Percentiles rank a stretch among this genome's conserved stretches.
Conservation (phyloP, 2,329 filamentous ascomycete genomes). For the Corniculantispora saksenae region DNA sequence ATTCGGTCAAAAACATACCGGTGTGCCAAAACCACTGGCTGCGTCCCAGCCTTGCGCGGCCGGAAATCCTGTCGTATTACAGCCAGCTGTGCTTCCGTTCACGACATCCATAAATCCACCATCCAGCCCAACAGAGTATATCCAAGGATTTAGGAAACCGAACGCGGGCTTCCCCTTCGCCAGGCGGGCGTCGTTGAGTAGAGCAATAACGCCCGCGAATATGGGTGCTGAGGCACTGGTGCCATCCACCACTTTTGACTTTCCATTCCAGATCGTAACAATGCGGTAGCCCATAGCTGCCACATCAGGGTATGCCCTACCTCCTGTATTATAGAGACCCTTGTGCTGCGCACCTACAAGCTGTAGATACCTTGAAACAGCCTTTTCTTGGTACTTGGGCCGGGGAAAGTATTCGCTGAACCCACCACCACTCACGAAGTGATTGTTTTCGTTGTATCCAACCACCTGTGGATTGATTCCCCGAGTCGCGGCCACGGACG, state of each 20-base stretch:
- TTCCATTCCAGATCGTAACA: slow-evolving; percentile 30
- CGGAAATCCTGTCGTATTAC: slow-evolving; percentile 14
- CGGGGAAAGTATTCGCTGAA: slow-evolving; percentile 43
- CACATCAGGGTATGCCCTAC: slow-evolving; percentile 51
- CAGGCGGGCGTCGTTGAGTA: slow-evolving; percentile 57
- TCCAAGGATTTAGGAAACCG: slow-evolving; percentile 52
- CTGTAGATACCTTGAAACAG: slow-evolving; percentile 43
- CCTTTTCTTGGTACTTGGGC: slow-evolving; percentile 43
- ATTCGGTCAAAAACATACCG: neutral
- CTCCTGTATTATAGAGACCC: neutral
- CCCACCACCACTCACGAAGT: slow-evolving; percentile 50
- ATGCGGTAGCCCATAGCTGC: slow-evolving; percentile 47
- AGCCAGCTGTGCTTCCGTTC: neutral
- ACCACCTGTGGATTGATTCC: slow-evolving; percentile 39
- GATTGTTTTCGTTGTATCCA: slow-evolving; percentile 42
- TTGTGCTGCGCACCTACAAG: neutral
- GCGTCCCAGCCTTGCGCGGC: slow-evolving; percentile 6
- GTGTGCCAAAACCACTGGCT: slow-evolving; percentile 15
- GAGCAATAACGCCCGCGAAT: slow-evolving; percentile 55
- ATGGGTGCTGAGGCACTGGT: slow-evolving; percentile 52
- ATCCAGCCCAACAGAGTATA: slow-evolving; percentile 35
- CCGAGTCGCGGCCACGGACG: slow-evolving; percentile 56
- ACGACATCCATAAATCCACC: slow-evolving; percentile 15
- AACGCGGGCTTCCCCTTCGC: slow-evolving; percentile 43
- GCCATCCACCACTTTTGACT: slow-evolving; percentile 36